Percentiles rank a stretch among this genome's conserved stretches.
These are phyloP conservation scores for Kuraishia floccosa DNA, from an alignment of 805 yeast species.

Conservation along the genomic window DNA sequence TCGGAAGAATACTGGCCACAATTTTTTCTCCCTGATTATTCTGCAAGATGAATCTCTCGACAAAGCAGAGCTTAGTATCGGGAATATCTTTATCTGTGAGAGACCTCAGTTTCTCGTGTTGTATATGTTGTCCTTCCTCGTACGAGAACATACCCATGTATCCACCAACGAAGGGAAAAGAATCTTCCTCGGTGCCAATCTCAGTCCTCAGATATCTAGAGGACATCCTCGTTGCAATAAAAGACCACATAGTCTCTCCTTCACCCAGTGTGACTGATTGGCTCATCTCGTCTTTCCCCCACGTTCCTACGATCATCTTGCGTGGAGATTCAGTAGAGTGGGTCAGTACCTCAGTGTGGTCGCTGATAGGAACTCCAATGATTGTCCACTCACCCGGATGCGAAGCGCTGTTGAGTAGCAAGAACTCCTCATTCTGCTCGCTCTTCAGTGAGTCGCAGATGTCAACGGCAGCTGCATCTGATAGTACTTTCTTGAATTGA, in stretches of 20 bases:
- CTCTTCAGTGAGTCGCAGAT: constrained; percentile 35
- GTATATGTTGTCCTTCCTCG: constrained; percentile 63
- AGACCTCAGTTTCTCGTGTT: constrained; percentile 20
- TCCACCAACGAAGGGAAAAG: constrained; percentile 85
- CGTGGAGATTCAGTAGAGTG: constrained; percentile 42
- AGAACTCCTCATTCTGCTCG: constrained; percentile 27
- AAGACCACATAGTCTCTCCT: constrained; percentile 36
- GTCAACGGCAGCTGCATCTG: constrained; percentile 21
- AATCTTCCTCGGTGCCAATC: constrained; percentile 17
- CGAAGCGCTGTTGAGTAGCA: constrained; percentile 69
- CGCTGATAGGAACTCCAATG: constrained; percentile 53
- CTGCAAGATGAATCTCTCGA: constrained; percentile 52
- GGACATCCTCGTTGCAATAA: constrained; percentile 36
- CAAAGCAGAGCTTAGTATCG: constrained; percentile 63
- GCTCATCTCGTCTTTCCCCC: constrained; percentile 8
- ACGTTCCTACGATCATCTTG: constrained; percentile 15
- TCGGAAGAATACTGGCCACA: constrained; percentile 35
- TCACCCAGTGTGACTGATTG: constrained; percentile 1
- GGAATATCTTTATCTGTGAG: constrained; percentile 36
- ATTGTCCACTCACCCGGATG: constrained; percentile 84
- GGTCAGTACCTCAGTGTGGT: constrained; percentile 35
- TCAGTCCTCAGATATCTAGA: constrained; percentile 17
- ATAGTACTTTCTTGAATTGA: neutral
- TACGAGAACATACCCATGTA: constrained; percentile 77
- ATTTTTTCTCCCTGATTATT: constrained; percentile 34